Conservation (phyloP, 179 eudicot genomes). For the Carnegiea gigantea region DNA sequence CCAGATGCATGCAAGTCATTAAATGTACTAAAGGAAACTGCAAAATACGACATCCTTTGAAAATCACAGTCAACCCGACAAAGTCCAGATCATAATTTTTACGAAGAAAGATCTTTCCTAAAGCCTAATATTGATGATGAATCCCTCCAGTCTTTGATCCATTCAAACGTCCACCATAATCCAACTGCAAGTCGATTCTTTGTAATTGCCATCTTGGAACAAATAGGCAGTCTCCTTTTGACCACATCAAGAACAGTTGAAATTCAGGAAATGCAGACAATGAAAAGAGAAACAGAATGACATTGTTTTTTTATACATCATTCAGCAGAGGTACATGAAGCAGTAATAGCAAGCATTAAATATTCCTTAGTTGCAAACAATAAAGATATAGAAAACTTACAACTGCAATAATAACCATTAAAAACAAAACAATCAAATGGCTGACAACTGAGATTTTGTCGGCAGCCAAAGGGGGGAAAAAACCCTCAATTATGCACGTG, state of each 20-base stretch:
- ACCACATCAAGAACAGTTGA: not conserved
- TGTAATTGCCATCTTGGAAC: not conserved
- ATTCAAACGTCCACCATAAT: not conserved
- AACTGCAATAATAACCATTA: not conserved
- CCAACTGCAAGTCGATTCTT: not conserved
- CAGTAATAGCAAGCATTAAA: not conserved
- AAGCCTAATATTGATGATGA: conserved; percentile 2
- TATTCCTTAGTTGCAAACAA: not conserved
- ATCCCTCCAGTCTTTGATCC: not conserved
- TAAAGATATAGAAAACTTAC: not conserved
- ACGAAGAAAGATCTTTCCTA: not conserved
- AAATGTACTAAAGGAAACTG: not conserved
- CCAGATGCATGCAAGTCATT: not conserved
- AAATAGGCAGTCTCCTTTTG: not conserved
- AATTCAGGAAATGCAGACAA: not conserved
- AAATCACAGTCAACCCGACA: not conserved
- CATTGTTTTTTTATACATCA: not conserved
- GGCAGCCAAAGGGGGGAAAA: not conserved
- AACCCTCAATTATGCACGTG: not conserved
- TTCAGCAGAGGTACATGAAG: not conserved
- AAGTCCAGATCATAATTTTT: not conserved
- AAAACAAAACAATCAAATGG: not conserved
- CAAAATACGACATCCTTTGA: not conserved
- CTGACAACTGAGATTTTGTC: not conserved
- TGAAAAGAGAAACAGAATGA: not conserved